Percentiles rank a stretch among this genome's conserved stretches.
These are phyloP conservation scores for Aspergillus niger DNA, from an alignment of 2,329 filamentous ascomycete genomes.

Conservation along the genomic window DNA sequence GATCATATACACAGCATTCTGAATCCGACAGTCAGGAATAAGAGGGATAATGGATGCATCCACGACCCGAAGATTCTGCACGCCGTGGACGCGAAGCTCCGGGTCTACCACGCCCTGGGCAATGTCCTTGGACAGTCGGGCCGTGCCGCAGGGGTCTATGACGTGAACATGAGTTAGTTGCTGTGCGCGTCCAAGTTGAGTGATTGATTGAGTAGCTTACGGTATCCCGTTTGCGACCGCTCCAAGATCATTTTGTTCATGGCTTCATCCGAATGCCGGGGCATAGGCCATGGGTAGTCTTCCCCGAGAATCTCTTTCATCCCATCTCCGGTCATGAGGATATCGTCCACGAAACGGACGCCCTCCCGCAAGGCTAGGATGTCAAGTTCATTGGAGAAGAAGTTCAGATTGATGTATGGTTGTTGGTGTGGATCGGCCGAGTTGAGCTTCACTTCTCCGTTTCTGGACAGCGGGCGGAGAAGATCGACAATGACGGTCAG, in stretches of 20 bases:
- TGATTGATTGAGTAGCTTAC: background rate
- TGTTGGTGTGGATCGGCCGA: background rate
- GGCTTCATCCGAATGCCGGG: conserved; percentile 1
- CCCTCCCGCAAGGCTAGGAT: background rate
- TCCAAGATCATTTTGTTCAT: conserved; percentile 4
- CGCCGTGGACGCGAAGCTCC: conserved; percentile 2
- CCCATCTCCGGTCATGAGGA: background rate
- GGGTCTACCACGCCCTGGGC: background rate
- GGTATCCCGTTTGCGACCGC: conserved; percentile 1
- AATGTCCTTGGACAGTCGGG: background rate
- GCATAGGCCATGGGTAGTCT: conserved; percentile 4
- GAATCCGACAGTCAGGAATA: conserved; percentile 2
- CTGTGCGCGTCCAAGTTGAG: background rate
- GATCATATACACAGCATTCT: conserved; percentile 4
- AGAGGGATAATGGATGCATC: conserved; percentile 3
- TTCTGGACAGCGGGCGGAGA: background rate
- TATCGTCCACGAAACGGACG: background rate
- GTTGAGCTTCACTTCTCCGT: conserved; percentile 7
- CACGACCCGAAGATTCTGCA: background rate
- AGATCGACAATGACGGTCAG: conserved; percentile 4
- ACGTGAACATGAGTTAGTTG: background rate
- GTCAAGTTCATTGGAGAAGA: conserved; percentile 4
- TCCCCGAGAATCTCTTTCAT: background rate
- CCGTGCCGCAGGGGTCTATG: conserved; percentile 3
- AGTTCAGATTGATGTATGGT: conserved; percentile 2